These are phyloP conservation scores for Polysphondylium violaceum DNA, from an alignment of 78 protist genomes.

Conservation along the genomic window DNA sequence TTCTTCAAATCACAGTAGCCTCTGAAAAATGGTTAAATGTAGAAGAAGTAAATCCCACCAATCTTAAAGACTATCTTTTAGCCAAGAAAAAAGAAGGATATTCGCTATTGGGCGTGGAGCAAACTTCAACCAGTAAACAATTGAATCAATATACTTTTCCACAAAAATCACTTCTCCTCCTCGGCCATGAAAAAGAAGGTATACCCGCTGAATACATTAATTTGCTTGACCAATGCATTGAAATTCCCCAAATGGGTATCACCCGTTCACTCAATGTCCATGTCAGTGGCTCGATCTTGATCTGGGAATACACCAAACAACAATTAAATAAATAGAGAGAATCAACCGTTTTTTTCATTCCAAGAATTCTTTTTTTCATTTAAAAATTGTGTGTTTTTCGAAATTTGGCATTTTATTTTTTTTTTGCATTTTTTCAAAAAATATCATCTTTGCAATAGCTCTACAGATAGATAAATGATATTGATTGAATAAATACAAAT, in stretches of 20 bases:
- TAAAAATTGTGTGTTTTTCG: background rate
- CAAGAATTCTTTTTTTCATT: background rate
- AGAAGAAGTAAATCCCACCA: slow-evolving; percentile 64
- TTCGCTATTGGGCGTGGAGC: slow-evolving; percentile 89
- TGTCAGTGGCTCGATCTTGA: slow-evolving; percentile 78
- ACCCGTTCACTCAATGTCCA: slow-evolving; percentile 89
- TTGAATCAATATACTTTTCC: slow-evolving; percentile 81
- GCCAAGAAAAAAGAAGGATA: slow-evolving; percentile 82
- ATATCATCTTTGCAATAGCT: background rate
- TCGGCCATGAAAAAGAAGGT: slow-evolving; percentile 90
- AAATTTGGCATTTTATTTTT: background rate
- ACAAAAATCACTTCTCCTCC: slow-evolving; percentile 75
- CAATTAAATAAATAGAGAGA: slow-evolving; percentile 8
- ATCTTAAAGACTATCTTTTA: slow-evolving; percentile 41
- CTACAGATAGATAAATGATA: no score
- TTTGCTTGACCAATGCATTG: slow-evolving; percentile 86
- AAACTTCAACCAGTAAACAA: slow-evolving; percentile 79
- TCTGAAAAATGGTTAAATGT: slow-evolving; percentile 89
- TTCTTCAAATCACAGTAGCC: slow-evolving; percentile 75
- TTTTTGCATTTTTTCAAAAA: background rate
- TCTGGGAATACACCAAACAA: slow-evolving; percentile 86
- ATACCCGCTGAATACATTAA: slow-evolving; percentile 86
- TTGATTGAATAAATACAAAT: background rate
- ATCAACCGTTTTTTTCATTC: no score
- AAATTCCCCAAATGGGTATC: slow-evolving; percentile 92